Percentiles rank a stretch among this genome's conserved stretches.
Evolutionary conservation across 352 stramenopile species (phyloP).

Genomic region (Phytophthora gonapodyides): DNA sequence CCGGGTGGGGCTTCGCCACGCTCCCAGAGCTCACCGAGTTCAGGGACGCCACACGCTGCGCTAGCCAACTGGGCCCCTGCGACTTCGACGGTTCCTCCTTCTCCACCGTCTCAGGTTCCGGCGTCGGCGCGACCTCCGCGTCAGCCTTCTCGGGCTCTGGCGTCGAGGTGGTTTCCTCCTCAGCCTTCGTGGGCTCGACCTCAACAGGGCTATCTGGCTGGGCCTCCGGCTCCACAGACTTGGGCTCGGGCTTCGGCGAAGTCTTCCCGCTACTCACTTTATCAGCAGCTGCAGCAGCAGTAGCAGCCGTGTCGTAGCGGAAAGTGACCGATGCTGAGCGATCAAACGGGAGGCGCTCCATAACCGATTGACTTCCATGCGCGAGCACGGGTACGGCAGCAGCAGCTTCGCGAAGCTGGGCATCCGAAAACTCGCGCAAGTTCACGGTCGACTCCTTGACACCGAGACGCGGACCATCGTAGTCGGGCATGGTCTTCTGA

Average conservation of each 20-base stretch:
- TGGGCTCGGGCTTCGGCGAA: conserved; percentile 13
- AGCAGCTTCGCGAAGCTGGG: conserved; percentile 66
- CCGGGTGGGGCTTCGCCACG: conserved; percentile 24
- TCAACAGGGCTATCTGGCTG: conserved; percentile 18
- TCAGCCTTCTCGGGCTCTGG: conserved; percentile 25
- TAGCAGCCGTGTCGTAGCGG: conserved; percentile 45
- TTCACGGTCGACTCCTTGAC: conserved; percentile 78
- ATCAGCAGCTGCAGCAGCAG: conserved; percentile 42
- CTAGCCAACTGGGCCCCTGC: conserved; percentile 30
- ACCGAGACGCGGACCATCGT: conserved; percentile 65
- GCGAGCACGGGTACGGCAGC: conserved; percentile 62
- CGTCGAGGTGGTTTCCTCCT: conserved; percentile 10
- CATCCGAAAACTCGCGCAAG: conserved; percentile 63
- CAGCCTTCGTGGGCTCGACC: conserved; percentile 13
- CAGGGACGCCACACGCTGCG: conserved; percentile 34
- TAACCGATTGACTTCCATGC: conserved; percentile 58
- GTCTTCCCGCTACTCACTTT: conserved; percentile 27
- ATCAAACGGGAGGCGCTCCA: conserved; percentile 71
- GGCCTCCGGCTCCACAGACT: conserved; percentile 19
- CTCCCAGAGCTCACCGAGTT: conserved; percentile 29
- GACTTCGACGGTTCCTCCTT: conserved; percentile 31
- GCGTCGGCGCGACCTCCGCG: conserved; percentile 6
- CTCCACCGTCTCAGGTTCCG: conserved; percentile 20
- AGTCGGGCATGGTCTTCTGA: conserved; percentile 78
- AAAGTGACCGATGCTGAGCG: conserved; percentile 74